Evolutionary conservation across 2,329 filamentous ascomycete genomes (phyloP).

Genomic region (Podosphaera xanthii): DNA sequence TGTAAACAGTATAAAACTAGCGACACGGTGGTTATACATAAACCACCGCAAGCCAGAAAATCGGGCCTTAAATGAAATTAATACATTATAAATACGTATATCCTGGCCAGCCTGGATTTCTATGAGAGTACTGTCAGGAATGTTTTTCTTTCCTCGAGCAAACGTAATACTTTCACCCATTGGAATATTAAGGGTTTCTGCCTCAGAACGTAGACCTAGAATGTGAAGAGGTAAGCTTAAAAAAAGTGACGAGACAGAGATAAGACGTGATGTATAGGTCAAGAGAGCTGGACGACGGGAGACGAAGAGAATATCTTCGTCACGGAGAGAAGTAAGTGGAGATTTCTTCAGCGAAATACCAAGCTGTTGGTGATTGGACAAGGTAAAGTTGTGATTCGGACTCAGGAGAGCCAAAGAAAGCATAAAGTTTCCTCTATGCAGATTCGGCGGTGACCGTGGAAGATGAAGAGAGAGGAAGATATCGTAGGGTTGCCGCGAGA

Average conservation of each 20-base stretch:
- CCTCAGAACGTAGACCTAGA: constrained; percentile 39
- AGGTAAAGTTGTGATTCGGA: constrained; percentile 16
- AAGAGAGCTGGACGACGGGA: constrained; percentile 57
- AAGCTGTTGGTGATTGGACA: constrained; percentile 9
- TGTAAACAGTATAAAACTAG: constrained; percentile 46
- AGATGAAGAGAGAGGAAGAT: constrained; percentile 52
- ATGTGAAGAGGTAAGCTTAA: constrained; percentile 47
- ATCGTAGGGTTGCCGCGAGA: constrained; percentile 63
- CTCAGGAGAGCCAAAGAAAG: constrained; percentile 50
- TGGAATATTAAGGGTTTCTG: constrained; percentile 35
- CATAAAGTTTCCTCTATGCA: constrained; percentile 83
- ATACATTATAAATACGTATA: constrained; percentile 55
- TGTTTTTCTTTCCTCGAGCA: constrained; percentile 14
- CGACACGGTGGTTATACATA: constrained; percentile 65
- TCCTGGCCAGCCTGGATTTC: constrained; percentile 23
- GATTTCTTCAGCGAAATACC: constrained; percentile 5
- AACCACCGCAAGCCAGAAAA: constrained; percentile 58
- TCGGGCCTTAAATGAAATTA: constrained; percentile 47
- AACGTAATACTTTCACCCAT: constrained; percentile 60
- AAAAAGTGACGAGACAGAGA: constrained; percentile 40
- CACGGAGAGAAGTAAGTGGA: constrained; percentile 3
- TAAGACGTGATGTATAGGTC: constrained; percentile 49
- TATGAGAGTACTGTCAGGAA: constrained; percentile 31
- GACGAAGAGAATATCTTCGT: constrained; percentile 27
- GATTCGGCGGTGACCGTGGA: constrained; percentile 56